These are phyloP conservation scores for Aureobasidium sp. DNA, from an alignment of 2,329 filamentous ascomycete genomes.

Conservation along the genomic window DNA sequence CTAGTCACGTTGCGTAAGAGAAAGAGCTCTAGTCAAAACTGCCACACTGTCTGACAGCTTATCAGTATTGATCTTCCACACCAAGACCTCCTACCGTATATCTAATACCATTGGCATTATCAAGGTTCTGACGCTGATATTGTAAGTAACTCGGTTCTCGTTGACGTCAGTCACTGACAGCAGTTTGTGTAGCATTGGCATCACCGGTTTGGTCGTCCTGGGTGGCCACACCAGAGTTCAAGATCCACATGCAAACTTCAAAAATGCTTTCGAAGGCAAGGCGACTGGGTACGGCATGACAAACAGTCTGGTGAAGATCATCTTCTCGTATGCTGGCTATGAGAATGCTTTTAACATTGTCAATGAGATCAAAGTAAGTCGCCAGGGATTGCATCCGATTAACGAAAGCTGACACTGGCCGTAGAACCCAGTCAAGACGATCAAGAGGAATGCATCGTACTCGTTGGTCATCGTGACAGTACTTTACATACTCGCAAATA, in stretches of 20 bases:
- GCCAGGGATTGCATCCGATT: not conserved
- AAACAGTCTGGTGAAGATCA: conserved; percentile 52
- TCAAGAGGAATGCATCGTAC: conserved; percentile 55
- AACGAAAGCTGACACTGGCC: not conserved
- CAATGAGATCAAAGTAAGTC: conserved; percentile 49
- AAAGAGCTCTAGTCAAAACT: not conserved
- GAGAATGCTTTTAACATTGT: conserved; percentile 56
- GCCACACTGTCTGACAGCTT: not conserved
- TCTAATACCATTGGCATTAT: conserved; percentile 52
- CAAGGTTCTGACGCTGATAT: conserved; percentile 57
- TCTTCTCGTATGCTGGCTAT: conserved; percentile 46
- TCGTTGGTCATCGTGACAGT: conserved; percentile 53
- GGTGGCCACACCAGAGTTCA: conserved; percentile 47
- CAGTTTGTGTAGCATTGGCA: conserved; percentile 18
- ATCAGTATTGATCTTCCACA: conserved; percentile 45
- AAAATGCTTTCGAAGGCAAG: conserved; percentile 47
- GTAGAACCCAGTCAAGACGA: conserved; percentile 53
- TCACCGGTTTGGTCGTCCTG: conserved; percentile 55
- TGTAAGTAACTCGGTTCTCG: conserved; percentile 29
- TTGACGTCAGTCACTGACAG: not conserved
- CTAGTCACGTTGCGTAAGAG: conserved; percentile 49
- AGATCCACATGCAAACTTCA: conserved; percentile 50
- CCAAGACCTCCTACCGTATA: conserved; percentile 50
- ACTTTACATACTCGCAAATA: conserved; percentile 43
- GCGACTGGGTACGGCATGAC: conserved; percentile 46